These are phyloP conservation scores for Coemansia sp. DNA, from an alignment of 192 early-diverging fungal species.

Conservation along the genomic window DNA sequence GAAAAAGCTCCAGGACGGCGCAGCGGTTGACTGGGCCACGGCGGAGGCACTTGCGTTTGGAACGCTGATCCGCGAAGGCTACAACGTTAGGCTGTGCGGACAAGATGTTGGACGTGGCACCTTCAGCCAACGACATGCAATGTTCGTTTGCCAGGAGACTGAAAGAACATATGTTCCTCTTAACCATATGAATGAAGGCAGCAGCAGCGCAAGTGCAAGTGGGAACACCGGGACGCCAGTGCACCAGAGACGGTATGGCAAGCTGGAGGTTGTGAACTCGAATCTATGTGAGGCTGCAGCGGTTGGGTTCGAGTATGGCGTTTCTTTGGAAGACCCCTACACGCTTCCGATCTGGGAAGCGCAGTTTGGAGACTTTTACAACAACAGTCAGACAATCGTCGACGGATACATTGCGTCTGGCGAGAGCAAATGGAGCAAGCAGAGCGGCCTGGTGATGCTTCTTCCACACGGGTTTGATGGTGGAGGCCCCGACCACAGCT, in stretches of 20 bases:
- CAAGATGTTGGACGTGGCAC: constrained; percentile 98
- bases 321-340: constrained; percentile 86
- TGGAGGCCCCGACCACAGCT: constrained; percentile 94
- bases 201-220: neutral
- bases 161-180: constrained; percentile 84
- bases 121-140: constrained; percentile 94
- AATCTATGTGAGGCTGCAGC: constrained; percentile 91
- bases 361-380: constrained; percentile 99
- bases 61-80: constrained; percentile 77
- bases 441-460: constrained; percentile 88
- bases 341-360: constrained; percentile 97
- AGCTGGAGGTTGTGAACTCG: constrained; percentile 88
- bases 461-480: constrained; percentile 96
- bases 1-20: constrained; percentile 68
- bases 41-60: constrained; percentile 93
- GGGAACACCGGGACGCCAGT: neutral
- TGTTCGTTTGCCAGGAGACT: constrained; percentile 91
- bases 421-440: constrained; percentile 94
- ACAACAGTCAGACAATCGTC: constrained; percentile 92
- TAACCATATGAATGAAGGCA: constrained; percentile 61
- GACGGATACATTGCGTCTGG: constrained; percentile 87
- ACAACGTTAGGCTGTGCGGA: constrained; percentile 89
- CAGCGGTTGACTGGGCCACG: constrained; percentile 91
- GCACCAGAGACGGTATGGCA: constrained; percentile 50
- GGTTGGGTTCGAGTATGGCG: constrained; percentile 93